Base-by-base conservation (phyloP, 108 stramenopile species). In the Seminavis robusta region DNA sequence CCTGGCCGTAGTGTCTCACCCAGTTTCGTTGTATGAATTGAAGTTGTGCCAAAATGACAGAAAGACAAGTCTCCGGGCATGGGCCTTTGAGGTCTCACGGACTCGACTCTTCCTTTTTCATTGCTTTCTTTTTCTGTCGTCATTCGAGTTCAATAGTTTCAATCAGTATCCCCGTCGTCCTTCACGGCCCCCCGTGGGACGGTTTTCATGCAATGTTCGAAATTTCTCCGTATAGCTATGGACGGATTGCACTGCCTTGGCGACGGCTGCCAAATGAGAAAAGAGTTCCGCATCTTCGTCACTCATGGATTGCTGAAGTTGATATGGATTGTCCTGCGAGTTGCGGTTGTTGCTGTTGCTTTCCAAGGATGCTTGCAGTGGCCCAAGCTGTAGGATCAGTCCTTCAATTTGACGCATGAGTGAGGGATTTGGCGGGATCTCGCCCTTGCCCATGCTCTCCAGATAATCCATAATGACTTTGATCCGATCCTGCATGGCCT, bases 211-310 rank as follows among this genome's bases (percentile, higher is more conserved):
- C 40, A 77, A 26, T 10, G 56, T 21, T 17, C 81, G 75, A 61
- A 85, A 76, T 60, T 90, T 90, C 25, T 84, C 84, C 9, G 81
- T 79, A 49, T 82, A 90, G 10, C 63, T 59, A 50, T 78, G 73
- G 15, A 85, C 69, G 9, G 79, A 57, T 43, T 62, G 63, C 15
- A 83, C 71, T 5, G 81, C 83, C 42, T 84, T 71, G 52, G 76
- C 74, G 37, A 80, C 56, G 7, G 69, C 57, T 4, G 81, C 81
- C 36, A 90, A 40, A 50, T 81, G 80, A 6, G 82, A 42, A 28
- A 84, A 47, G 19, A 84, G 31, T 43, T 70, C 47, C 0, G 71
- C 57, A 41, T 79, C 63, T 49, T 56, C 61, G 41, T 76, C 77
- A 19, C 80, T 36, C 4, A 38, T 63, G 5, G 60, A 71, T 27